Conservation (phyloP, 1,284 basidiomycete genomes). For the Jaminaea rosea region DNA sequence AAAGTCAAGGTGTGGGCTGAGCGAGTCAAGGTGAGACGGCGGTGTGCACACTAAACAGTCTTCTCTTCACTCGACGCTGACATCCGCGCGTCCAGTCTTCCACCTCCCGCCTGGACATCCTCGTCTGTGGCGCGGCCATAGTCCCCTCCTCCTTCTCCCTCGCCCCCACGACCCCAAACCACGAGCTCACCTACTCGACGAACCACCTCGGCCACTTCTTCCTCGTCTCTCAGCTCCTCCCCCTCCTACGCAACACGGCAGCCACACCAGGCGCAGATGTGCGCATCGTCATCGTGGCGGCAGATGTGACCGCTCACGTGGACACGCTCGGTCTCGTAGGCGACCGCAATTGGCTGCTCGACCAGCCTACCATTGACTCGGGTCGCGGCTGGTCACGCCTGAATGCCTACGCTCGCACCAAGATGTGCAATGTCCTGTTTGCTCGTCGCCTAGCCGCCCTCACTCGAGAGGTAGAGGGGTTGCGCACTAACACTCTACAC, state of each 20-base stretch:
- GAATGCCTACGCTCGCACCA: neutral
- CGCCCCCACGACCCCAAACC: neutral
- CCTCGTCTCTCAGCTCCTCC: neutral
- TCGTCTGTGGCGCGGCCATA: neutral
- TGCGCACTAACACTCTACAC: neutral
- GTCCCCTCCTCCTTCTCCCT: neutral
- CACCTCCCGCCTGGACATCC: neutral
- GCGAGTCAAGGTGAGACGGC: neutral
- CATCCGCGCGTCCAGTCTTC: neutral
- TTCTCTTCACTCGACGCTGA: neutral
- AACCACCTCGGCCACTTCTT: neutral
- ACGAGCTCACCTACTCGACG: neutral
- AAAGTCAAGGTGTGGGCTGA: too few species aligned
- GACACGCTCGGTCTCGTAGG: neutral
- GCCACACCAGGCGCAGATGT: neutral
- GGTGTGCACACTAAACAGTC: neutral
- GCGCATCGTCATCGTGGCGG: neutral
- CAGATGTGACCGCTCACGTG: neutral
- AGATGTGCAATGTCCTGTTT: neutral
- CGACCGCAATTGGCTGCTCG: neutral
- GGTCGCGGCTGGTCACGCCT: neutral
- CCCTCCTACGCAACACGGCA: neutral
- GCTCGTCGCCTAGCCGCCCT: neutral
- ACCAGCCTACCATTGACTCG: neutral
- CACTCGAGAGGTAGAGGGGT: neutral